phyloP scores from a whole-genome alignment of 352 stramenopile species.

The Globisporangium canariense region DNA sequence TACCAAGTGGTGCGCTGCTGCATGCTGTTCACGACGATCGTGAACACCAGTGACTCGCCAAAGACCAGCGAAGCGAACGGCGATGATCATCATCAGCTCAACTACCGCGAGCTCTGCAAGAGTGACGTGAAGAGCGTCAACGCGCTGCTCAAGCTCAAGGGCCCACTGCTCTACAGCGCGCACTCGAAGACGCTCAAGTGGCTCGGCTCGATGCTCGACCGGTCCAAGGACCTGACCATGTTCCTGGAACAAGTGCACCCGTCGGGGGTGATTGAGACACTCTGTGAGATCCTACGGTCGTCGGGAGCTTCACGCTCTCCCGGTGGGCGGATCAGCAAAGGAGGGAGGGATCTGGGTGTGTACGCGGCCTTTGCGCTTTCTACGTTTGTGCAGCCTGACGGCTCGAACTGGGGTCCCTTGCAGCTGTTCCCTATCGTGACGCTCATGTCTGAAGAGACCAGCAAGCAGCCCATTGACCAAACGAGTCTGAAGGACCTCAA shows the following conservation, averaged over 20 bases:
- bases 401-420: slow-evolving; percentile 44
- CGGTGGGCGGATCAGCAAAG: slow-evolving; percentile 42
- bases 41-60: slow-evolving; percentile 36
- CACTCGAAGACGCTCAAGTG: slow-evolving; percentile 73
- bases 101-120: slow-evolving; percentile 48
- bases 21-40: slow-evolving; percentile 55
- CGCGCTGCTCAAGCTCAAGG: slow-evolving; percentile 34
- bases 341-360: slow-evolving; percentile 38
- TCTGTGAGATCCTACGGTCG: slow-evolving; percentile 52
- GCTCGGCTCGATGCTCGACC: slow-evolving; percentile 73
- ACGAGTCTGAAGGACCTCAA: slow-evolving; percentile 16
- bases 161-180: slow-evolving; percentile 21
- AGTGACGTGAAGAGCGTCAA: slow-evolving; percentile 43
- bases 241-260: slow-evolving; percentile 55
- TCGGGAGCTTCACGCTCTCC: slow-evolving; percentile 46
- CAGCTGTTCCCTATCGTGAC: slow-evolving; percentile 59
- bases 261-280: slow-evolving; percentile 57
- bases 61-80: neutral
- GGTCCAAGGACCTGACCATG: slow-evolving; percentile 43
- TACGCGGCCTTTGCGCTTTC: slow-evolving; percentile 68
- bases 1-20: slow-evolving; percentile 61
- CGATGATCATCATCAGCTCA: slow-evolving; percentile 6
- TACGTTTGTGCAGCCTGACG: slow-evolving; percentile 69
- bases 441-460: slow-evolving; percentile 23
- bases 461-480: slow-evolving; percentile 10